Percentiles rank a stretch among this genome's conserved stretches.
phyloP scores from a whole-genome alignment of 2,329 filamentous ascomycete species.

The Penicillium sp. region DNA sequence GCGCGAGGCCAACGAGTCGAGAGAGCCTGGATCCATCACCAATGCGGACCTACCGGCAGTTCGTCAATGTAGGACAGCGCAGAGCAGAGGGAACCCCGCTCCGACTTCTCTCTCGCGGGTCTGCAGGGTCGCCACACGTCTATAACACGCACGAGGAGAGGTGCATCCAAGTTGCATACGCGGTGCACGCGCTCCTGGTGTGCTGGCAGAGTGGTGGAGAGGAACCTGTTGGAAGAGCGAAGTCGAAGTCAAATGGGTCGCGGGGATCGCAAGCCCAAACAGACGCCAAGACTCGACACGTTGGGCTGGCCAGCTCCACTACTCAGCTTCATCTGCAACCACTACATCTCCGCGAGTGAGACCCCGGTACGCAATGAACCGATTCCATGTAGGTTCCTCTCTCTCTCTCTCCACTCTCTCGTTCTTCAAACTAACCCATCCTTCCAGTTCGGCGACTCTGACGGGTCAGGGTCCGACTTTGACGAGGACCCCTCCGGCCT shows the following conservation, averaged over 20 bases:
- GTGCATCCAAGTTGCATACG: constrained; percentile 27
- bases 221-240: background rate
- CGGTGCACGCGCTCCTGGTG: constrained; percentile 16
- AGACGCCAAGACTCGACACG: constrained; percentile 25
- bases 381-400: constrained; percentile 35
- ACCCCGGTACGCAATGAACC: constrained; percentile 31
- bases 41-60: constrained; percentile 9
- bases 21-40: constrained; percentile 40
- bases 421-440: constrained; percentile 3
- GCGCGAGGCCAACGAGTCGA: constrained; percentile 31
- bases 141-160: constrained; percentile 20
- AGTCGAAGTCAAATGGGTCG: background rate
- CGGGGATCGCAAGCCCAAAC: constrained; percentile 13
- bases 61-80: constrained; percentile 22
- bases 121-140: constrained; percentile 14
- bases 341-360: constrained; percentile 10
- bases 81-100: constrained; percentile 25
- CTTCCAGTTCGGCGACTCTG: constrained; percentile 49
- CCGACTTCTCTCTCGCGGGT: constrained; percentile 4
- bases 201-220: constrained; percentile 20
- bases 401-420: background rate
- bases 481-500: constrained; percentile 69
- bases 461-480: constrained; percentile 53
- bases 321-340: constrained; percentile 13
- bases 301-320: constrained; percentile 16